Evolutionary conservation across 2,329 filamentous ascomycete species (phyloP), one percentile per base, ranked within the genome.

Genomic region (Fusarium sp.): DNA sequence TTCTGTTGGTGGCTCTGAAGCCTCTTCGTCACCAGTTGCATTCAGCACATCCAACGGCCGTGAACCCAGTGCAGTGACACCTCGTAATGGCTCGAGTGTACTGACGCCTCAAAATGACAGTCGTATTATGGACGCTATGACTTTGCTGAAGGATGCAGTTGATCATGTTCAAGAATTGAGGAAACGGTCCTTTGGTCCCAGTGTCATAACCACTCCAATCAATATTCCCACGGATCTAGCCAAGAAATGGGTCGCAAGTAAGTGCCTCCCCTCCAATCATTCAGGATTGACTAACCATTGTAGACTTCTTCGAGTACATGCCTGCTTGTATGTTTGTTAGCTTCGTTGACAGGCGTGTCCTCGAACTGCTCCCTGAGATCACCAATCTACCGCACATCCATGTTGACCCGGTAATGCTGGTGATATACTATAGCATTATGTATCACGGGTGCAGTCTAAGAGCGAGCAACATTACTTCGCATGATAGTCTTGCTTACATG

Each of bases 391-490:
- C 73, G 3, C 75, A 78, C n/a, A 71, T 79, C 3, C 74, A 78
- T 9, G 46, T 79, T 1, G 77, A 79, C n/a, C 71, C 76, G 1
- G 71, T 72, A 15, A 75, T 79, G 14, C 63, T 77, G 0, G 72
- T 79, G 1, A 76, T 79, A 11, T 79, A 78, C 57, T 79, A 78
- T 30, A 70, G 70, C 20, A 73, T 79, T 16, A 68, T 79, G 10
- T 79, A 74, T 38, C 70, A 77, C 11, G 77, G 77, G 22, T 74
- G 69, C 8, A 67, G 60, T n/a, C 30, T 76, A 5, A 75, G 63
- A 27, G 66, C 61, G 4, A 76, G 72, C 3, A 76, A 76, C 12
- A 49, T 56, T 20, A 24, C 56, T 2, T 71, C 68, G 4, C 50
- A 43, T 8, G 47, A 52, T 3, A 65, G 68, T 15, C 27, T 73